Conservation (phyloP, 257 asterid species). For the Nicotiana otophora region DNA sequence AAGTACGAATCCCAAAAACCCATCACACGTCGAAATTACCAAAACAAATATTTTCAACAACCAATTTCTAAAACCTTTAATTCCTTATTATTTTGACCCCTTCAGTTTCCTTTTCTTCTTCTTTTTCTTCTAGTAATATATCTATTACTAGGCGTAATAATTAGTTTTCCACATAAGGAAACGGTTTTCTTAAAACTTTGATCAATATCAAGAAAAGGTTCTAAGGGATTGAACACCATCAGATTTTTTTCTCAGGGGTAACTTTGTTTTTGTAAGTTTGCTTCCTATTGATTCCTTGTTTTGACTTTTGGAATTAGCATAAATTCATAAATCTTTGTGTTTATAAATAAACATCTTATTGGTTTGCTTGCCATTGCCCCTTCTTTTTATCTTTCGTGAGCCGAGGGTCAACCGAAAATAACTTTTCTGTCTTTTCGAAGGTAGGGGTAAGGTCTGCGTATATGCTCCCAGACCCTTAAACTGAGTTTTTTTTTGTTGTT, state of each 20-base stretch:
- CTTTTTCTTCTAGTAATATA: background rate
- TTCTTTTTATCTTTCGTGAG: too few species aligned
- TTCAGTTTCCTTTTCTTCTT: background rate
- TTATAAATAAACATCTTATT: too few species aligned
- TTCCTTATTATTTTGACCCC: slow-evolving; percentile 2
- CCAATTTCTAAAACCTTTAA: slow-evolving; percentile 16
- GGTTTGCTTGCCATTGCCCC: too few species aligned
- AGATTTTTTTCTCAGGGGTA: background rate
- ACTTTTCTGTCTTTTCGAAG: too few species aligned
- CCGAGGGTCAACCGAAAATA: too few species aligned
- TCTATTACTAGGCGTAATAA: background rate
- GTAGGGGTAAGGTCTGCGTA: too few species aligned
- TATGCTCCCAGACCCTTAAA: too few species aligned
- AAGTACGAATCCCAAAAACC: background rate
- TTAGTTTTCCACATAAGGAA: background rate
- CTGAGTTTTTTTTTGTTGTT: too few species aligned
- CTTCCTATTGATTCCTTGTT: background rate
- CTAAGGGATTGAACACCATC: background rate
- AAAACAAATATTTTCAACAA: background rate
- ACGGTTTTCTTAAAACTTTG: background rate
- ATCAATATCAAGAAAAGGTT: background rate
- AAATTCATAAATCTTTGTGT: background rate
- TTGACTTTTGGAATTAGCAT: background rate
- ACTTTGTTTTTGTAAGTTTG: background rate
- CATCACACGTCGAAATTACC: background rate